A percentile compares a stretch with the other conserved stretches of the same genome.
phyloP scores from a whole-genome alignment of 352 stramenopile species.

The Peronospora farinosa region DNA sequence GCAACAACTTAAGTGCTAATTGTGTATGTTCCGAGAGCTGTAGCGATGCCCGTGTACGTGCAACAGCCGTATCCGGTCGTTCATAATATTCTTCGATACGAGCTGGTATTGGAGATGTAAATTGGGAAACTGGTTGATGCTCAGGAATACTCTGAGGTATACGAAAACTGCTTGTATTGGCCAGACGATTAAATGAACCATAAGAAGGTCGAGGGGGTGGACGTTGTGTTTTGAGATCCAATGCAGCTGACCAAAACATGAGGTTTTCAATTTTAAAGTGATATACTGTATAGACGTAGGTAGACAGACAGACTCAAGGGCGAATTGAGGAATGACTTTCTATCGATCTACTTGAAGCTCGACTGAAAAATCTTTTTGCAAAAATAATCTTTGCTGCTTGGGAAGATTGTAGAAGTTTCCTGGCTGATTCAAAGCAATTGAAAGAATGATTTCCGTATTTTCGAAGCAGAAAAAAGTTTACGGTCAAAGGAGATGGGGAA shows the following conservation, averaged over 20 bases:
- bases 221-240: conserved; percentile 53
- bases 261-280: neutral
- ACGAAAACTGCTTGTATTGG: conserved; percentile 37
- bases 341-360: neutral
- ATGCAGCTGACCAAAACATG: conserved; percentile 72
- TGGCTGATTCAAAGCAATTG: conserved; percentile 5
- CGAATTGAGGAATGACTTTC: neutral
- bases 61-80: conserved; percentile 21
- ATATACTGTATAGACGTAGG: too few species aligned
- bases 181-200: conserved; percentile 48
- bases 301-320: too few species aligned
- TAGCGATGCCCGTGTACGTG: conserved; percentile 21
- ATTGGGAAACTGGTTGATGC: conserved; percentile 59
- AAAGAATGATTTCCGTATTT: neutral
- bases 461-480: neutral
- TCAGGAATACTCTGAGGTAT: conserved; percentile 75
- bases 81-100: conserved; percentile 31
- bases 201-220: conserved; percentile 34
- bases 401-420: conserved; percentile 8
- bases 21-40: conserved; percentile 26
- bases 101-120: conserved; percentile 35
- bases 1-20: conserved; percentile 32
- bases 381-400: conserved; percentile 1
- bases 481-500: too few species aligned
- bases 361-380: neutral